Percentiles rank a stretch among this genome's conserved stretches.
Evolutionary conservation across 306 rosid species (phyloP).

Genomic region (Prunus armeniaca): DNA sequence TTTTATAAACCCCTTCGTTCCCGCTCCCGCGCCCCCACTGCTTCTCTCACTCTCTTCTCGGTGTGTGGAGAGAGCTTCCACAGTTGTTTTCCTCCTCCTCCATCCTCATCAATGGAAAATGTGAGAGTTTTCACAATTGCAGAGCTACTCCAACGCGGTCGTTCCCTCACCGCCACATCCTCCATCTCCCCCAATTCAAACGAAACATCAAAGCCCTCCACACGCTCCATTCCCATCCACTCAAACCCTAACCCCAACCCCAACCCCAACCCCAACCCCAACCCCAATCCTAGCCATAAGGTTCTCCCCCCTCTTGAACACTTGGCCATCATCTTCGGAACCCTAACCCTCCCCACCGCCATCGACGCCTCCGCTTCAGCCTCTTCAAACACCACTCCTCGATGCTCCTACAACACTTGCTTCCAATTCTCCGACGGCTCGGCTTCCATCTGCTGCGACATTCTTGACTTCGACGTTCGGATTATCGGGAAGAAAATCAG

Average conservation of each 20-base stretch:
- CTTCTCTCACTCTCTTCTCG: not conserved
- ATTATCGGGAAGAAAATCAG: constrained; percentile 44
- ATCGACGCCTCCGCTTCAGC: not conserved
- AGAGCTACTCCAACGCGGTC: constrained; percentile 41
- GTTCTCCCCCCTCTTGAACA: constrained; percentile 43
- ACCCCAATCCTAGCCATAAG: constrained; percentile 9
- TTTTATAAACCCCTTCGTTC: not conserved
- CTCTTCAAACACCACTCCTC: constrained; percentile 7
- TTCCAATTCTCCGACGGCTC: constrained; percentile 69
- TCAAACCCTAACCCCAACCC: constrained; percentile 22
- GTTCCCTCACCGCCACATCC: constrained; percentile 54
- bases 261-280: constrained; percentile 21
- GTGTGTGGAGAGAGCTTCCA: not conserved
- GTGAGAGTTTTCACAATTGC: constrained; percentile 26
- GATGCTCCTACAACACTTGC: constrained; percentile 53
- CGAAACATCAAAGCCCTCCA: constrained; percentile 3
- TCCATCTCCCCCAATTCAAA: constrained; percentile 14
- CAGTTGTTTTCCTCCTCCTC: not conserved
- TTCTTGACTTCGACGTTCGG: constrained; percentile 45
- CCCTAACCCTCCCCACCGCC: constrained; percentile 42
- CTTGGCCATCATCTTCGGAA: constrained; percentile 56
- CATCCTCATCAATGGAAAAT: constrained; percentile 34
- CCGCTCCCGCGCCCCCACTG: not conserved
- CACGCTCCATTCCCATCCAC: not conserved
- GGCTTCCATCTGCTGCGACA: constrained; percentile 69